A percentile compares a stretch with the other conserved stretches of the same genome.
Evolutionary conservation across 1,284 basidiomycete genomes (phyloP).

Genomic region (Singerocomus inundabilis): DNA sequence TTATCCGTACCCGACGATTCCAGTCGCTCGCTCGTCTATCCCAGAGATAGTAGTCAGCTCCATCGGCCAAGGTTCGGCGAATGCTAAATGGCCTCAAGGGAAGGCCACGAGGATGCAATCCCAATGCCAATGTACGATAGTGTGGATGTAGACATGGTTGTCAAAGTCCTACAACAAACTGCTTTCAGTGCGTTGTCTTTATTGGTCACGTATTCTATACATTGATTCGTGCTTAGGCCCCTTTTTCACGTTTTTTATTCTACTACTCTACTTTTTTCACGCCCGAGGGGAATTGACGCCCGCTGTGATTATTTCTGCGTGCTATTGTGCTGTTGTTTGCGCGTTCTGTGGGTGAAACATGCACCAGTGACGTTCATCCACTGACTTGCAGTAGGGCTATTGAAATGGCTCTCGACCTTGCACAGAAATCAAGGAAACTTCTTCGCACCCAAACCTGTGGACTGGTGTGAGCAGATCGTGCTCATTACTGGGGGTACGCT

Average conservation of each 20-base stretch:
- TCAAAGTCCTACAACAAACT: constrained; percentile 76
- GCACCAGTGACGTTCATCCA: neutral
- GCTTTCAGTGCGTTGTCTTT: constrained; percentile 60
- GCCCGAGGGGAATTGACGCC: constrained; percentile 52
- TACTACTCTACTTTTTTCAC: constrained; percentile 73
- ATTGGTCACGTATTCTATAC: neutral
- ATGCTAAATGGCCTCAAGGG: constrained; percentile 9
- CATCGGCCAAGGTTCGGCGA: neutral
- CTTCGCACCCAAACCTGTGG: constrained; percentile 56
- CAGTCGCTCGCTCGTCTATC: neutral
- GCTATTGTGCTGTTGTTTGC: constrained; percentile 57
- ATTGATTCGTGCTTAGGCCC: constrained; percentile 52
- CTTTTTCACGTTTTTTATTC: constrained; percentile 76
- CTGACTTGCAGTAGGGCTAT: constrained; percentile 48
- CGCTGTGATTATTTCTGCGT: constrained; percentile 47
- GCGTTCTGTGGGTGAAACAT: constrained; percentile 56
- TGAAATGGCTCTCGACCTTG: constrained; percentile 66
- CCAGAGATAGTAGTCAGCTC: neutral
- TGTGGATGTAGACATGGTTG: constrained; percentile 69
- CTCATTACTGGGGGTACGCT: constrained; percentile 83
- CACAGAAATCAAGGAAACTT: constrained; percentile 73
- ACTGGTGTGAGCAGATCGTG: constrained; percentile 86
- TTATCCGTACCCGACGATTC: no score
- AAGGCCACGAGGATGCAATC: constrained; percentile 2
- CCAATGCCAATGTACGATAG: constrained; percentile 48